A percentile compares a stretch with the other conserved stretches of the same genome.
Evolutionary conservation across 129 eudicot species (phyloP).

Genomic region (Escallonia herrerae): DNA sequence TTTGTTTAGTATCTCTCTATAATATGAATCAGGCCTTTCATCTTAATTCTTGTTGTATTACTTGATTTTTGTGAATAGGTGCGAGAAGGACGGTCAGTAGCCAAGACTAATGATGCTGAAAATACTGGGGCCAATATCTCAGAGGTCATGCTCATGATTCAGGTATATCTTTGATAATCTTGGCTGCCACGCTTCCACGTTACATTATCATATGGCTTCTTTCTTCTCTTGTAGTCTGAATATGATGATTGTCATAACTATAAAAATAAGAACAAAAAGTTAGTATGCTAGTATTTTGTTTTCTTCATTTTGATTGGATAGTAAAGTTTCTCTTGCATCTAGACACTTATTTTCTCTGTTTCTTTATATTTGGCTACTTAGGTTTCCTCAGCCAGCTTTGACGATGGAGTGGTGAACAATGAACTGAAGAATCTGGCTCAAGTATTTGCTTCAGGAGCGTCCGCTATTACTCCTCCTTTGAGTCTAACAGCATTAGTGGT

Average conservation of each 20-base stretch:
- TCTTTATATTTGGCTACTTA: slow-evolving; percentile 12
- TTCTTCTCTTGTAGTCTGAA: not conserved
- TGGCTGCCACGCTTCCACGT: not conserved
- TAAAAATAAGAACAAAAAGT: too few relatives aligned
- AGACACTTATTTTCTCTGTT: not conserved
- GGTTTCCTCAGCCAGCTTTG: slow-evolving; percentile 60
- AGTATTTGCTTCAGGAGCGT: slow-evolving; percentile 54
- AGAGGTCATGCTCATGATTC: slow-evolving; percentile 87
- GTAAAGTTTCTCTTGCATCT: not conserved
- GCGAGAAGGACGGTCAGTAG: slow-evolving; percentile 71
- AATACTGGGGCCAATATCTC: slow-evolving; percentile 36
- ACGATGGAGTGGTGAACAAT: slow-evolving; percentile 39
- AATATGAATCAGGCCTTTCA: too few relatives aligned
- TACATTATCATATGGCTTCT: slow-evolving; percentile 1
- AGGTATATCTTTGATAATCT: slow-evolving; percentile 34
- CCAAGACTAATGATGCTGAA: slow-evolving; percentile 24
- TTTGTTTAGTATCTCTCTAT: not conserved
- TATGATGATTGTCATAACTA: not conserved
- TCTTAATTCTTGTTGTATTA: too few relatives aligned
- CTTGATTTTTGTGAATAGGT: slow-evolving; percentile 37
- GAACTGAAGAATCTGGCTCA: slow-evolving; percentile 70
- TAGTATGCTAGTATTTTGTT: too few relatives aligned
- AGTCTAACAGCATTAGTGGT: slow-evolving; percentile 68
- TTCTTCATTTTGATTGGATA: not conserved
- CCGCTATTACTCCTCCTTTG: slow-evolving; percentile 54